These are phyloP conservation scores for Boletus reticulatus DNA, from an alignment of 768 basidiomycete genomes.

Conservation along the genomic window DNA sequence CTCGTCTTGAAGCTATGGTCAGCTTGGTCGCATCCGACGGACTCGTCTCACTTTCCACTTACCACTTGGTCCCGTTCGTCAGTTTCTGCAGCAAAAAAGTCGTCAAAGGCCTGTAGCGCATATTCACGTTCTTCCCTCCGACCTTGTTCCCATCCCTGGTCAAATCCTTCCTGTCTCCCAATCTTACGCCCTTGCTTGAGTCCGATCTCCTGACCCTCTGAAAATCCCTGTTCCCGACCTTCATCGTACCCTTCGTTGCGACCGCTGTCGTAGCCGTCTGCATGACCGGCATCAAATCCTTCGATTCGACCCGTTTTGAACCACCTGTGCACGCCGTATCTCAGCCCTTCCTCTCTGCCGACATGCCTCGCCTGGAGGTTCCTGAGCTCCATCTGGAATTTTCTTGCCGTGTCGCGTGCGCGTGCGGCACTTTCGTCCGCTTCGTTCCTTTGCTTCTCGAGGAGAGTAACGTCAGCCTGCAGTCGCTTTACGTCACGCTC, in stretches of 20 bases:
- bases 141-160: conserved; percentile 38
- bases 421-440: conserved; percentile 44
- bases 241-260: conserved; percentile 39
- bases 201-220: conserved; percentile 36
- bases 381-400: conserved; percentile 42
- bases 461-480: conserved; percentile 25
- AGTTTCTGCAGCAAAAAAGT: conserved; percentile 48
- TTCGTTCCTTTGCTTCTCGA: conserved; percentile 38
- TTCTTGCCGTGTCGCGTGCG: conserved; percentile 42
- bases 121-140: conserved; percentile 49
- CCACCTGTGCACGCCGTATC: conserved; percentile 41
- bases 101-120: conserved; percentile 58
- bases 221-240: conserved; percentile 41
- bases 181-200: conserved; percentile 31
- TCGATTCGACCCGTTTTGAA: conserved; percentile 44
- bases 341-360: conserved; percentile 41
- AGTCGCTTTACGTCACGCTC: conserved; percentile 44
- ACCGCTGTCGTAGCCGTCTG: conserved; percentile 47
- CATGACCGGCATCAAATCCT: conserved; percentile 46
- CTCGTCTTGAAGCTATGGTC: conserved; percentile 18
- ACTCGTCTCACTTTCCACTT: conserved; percentile 9
- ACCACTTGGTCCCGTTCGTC: conserved; percentile 26
- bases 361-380: conserved; percentile 45
- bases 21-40: neutral
- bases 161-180: conserved; percentile 30